Conservation (phyloP, 2,329 filamentous ascomycete species). For the Colletotrichum tamarilloi region DNA sequence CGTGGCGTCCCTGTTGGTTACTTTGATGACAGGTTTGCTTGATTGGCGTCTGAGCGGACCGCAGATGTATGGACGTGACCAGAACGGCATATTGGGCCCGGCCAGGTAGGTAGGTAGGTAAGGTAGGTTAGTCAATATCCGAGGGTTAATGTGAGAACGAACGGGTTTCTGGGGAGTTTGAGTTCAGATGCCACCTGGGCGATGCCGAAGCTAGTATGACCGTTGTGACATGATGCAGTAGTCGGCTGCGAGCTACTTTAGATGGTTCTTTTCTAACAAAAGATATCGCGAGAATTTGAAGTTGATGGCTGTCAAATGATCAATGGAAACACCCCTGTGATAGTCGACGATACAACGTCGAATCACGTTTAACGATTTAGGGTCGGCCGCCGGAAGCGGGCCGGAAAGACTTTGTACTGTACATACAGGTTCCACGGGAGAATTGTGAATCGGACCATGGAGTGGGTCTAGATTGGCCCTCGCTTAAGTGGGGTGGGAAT, state of each 20-base stretch:
- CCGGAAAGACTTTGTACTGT: slow-evolving; percentile 3
- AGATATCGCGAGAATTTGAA: not conserved
- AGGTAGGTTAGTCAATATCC: not conserved
- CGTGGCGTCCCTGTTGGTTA: slow-evolving; percentile 12
- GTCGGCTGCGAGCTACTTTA: too few relatives aligned
- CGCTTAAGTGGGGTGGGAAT: not conserved
- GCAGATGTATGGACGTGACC: not conserved
- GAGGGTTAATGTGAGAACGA: not conserved
- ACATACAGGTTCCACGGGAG: not conserved
- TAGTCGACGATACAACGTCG: not conserved
- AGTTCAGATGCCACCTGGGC: not conserved
- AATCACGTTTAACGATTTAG: not conserved
- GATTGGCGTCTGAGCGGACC: not conserved
- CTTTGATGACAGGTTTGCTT: slow-evolving; percentile 17
- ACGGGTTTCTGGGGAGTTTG: not conserved
- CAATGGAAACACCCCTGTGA: not conserved
- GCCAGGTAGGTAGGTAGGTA: not conserved
- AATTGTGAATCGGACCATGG: slow-evolving; percentile 26
- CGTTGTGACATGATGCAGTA: not conserved
- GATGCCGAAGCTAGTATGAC: not conserved
- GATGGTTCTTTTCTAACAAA: too few relatives aligned
- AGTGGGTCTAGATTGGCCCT: slow-evolving; percentile 16
- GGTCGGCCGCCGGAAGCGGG: slow-evolving; percentile 22
- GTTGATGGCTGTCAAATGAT: not conserved
- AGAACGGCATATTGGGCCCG: not conserved